These are phyloP conservation scores for Discostella stelligeroides DNA, from an alignment of 108 stramenopile species.

Conservation along the genomic window DNA sequence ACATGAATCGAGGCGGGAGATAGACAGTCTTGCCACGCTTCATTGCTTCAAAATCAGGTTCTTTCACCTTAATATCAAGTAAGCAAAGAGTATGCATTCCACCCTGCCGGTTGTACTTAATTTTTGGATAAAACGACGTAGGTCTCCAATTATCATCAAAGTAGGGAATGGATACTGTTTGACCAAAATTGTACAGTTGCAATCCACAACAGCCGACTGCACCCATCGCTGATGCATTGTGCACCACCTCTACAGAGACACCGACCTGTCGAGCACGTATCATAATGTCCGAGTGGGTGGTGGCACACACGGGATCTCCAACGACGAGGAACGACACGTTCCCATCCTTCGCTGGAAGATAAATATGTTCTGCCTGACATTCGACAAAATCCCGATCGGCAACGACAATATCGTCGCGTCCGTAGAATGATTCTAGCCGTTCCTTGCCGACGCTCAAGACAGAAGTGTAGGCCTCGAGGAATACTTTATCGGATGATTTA, in stretches of 20 bases:
- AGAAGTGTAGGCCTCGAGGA: slow-evolving; percentile 98
- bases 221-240: slow-evolving; percentile 99
- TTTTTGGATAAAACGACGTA: slow-evolving; percentile 94
- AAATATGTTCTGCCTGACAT: slow-evolving; percentile 93
- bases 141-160: slow-evolving; percentile 97
- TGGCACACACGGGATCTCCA: slow-evolving; percentile 98
- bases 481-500: slow-evolving; percentile 77
- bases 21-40: slow-evolving; percentile 84
- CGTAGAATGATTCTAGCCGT: slow-evolving; percentile 90
- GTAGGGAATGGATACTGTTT: slow-evolving; percentile 97
- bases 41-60: slow-evolving; percentile 98
- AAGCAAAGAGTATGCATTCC: slow-evolving; percentile 99
- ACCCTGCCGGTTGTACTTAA: slow-evolving; percentile 90
- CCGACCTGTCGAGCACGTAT: slow-evolving; percentile 81
- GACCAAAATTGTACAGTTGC: slow-evolving; percentile 98
- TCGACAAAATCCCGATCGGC: slow-evolving; percentile 96
- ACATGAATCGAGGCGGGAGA: slow-evolving; percentile 99
- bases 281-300: slow-evolving; percentile 97
- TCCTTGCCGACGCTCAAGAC: slow-evolving; percentile 88
- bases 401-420: slow-evolving; percentile 74
- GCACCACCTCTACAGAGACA: slow-evolving; percentile 91
- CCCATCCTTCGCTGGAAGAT: slow-evolving; percentile 72
- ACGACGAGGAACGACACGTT: slow-evolving; percentile 97
- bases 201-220: slow-evolving; percentile 96
- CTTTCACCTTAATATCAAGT: slow-evolving; percentile 97